phyloP scores from a whole-genome alignment of 2,329 filamentous ascomycete species.

The Moelleriella libera region DNA sequence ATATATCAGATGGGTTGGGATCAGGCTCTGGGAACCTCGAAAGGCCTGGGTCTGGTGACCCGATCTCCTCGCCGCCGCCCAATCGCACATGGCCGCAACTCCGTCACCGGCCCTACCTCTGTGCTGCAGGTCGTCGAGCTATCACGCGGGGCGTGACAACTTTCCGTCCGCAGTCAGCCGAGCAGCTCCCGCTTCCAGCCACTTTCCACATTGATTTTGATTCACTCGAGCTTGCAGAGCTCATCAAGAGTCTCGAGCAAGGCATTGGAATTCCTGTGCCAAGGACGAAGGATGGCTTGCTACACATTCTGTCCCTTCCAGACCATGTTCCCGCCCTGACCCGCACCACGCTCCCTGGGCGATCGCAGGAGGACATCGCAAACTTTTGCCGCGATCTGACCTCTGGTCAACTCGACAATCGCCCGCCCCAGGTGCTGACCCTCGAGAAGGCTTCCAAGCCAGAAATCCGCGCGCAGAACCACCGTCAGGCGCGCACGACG shows the following conservation, averaged over 20 bases:
- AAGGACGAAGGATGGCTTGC: slow-evolving; percentile 3
- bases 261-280: slow-evolving; percentile 3
- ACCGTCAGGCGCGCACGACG: slow-evolving; percentile 15
- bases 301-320: slow-evolving; percentile 5
- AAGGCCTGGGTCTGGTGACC: no score
- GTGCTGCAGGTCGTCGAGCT: slow-evolving; percentile 11
- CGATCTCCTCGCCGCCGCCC: not conserved
- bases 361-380: slow-evolving; percentile 13
- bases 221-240: slow-evolving; percentile 18
- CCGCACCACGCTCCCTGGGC: slow-evolving; percentile 8
- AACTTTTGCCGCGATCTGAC: slow-evolving; percentile 18
- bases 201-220: slow-evolving; percentile 33
- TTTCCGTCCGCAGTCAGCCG: slow-evolving; percentile 1
- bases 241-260: slow-evolving; percentile 10
- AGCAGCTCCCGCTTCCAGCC: slow-evolving; percentile 3
- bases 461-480: slow-evolving; percentile 4
- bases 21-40: no score
- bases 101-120: slow-evolving; percentile 11
- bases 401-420: slow-evolving; percentile 4
- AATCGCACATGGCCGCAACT: slow-evolving; percentile 2
- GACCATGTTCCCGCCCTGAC: slow-evolving; percentile 12
- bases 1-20: no score
- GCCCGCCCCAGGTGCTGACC: not conserved
- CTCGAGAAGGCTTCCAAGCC: slow-evolving; percentile 6
- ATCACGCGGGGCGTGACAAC: slow-evolving; percentile 12